Conservation (phyloP, 2,329 filamentous ascomycete genomes). For the Venturia asperata region DNA sequence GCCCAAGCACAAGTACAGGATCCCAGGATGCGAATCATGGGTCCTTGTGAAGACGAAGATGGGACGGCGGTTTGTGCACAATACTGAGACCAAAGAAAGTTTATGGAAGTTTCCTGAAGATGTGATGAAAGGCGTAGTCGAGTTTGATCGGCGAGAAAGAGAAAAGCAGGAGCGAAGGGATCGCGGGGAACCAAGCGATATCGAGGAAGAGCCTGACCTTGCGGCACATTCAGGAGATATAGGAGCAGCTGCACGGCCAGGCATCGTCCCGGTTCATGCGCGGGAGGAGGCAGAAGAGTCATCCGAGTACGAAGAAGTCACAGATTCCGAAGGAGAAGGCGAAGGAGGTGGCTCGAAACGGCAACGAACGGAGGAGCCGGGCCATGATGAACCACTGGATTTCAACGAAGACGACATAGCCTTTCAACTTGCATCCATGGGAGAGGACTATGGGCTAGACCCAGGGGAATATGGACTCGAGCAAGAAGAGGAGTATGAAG, state of each 20-base stretch:
- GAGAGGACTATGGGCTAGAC: constrained; percentile 71
- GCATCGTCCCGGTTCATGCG: constrained; percentile 9
- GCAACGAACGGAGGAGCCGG: constrained; percentile 40
- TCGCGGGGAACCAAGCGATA: constrained; percentile 38
- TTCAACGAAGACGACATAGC: constrained; percentile 94
- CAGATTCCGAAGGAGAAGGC: constrained; percentile 47
- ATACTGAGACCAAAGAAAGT: constrained; percentile 76
- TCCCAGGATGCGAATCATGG: constrained; percentile 82
- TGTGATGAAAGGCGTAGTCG: constrained; percentile 65
- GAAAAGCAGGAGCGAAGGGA: constrained; percentile 51
- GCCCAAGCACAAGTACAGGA: constrained; percentile 69
- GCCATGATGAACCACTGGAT: constrained; percentile 53
- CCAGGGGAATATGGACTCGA: constrained; percentile 68
- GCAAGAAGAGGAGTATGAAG: constrained; percentile 50
- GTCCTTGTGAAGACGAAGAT: constrained; percentile 87
- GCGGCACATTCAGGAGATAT: constrained; percentile 16
- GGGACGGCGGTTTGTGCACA: constrained; percentile 83
- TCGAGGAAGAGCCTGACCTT: constrained; percentile 22
- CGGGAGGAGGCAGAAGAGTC: constrained; percentile 28
- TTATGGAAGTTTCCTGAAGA: constrained; percentile 93
- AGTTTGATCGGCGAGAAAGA: constrained; percentile 65
- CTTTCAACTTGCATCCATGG: constrained; percentile 84
- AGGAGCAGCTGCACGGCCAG: constrained; percentile 17
- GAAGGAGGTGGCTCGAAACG: constrained; percentile 47
- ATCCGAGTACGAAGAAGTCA: constrained; percentile 72